phyloP scores from a whole-genome alignment of 306 rosid species.

The Pyrus bretschneideri region DNA sequence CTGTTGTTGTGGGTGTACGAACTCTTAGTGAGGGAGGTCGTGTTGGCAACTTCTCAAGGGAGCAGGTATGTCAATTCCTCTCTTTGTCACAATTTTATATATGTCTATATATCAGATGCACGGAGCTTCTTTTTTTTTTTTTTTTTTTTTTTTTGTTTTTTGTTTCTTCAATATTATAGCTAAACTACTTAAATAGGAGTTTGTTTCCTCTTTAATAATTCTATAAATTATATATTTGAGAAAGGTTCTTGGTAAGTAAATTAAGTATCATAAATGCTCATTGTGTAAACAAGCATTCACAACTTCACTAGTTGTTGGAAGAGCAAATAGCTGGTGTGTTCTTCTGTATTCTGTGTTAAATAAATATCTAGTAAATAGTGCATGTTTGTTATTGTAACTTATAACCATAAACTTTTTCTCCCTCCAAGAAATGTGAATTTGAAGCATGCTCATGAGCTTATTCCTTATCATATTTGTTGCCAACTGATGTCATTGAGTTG shows the following conservation, averaged over 20 bases:
- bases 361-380: neutral
- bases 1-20: constrained; percentile 98
- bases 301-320: neutral
- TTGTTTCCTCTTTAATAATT: neutral
- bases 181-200: neutral
- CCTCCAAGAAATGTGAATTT: neutral
- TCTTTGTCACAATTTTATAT: neutral
- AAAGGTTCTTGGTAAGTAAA: neutral
- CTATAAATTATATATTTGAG: neutral
- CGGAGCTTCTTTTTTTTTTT: too few relatives aligned
- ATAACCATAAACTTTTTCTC: neutral
- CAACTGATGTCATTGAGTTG: neutral
- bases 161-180: neutral
- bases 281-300: neutral
- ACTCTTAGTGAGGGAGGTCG: constrained; percentile 99
- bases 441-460: neutral
- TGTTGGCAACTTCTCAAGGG: constrained; percentile 93
- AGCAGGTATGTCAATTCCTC: constrained; percentile 54
- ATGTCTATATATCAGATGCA: neutral
- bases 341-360: neutral
- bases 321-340: neutral
- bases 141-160: too few relatives aligned
- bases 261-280: neutral
- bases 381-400: too few relatives aligned
- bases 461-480: neutral